Evolutionary conservation across 2,329 filamentous ascomycete genomes (phyloP), one percentile per base, ranked within the genome.

Genomic region (Elsinoe necatrix): DNA sequence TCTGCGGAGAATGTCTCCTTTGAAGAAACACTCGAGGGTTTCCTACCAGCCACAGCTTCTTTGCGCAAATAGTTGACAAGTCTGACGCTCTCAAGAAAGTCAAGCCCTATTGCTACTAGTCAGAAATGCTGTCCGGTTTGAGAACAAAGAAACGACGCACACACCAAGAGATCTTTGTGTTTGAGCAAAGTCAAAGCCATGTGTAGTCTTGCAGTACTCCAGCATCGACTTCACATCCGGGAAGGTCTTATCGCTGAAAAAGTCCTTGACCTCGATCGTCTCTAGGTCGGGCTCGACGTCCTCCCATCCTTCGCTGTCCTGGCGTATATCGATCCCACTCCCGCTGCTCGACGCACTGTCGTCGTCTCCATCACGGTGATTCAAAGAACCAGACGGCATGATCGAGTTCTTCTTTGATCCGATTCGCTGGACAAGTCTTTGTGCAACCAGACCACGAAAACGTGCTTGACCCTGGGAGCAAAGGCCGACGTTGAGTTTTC

Each of bases 1-100:
- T 97, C 92, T 60, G 89, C 82, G n/a, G 83, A 78, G 60, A 96
- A 83, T 23, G 83, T 76, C 1, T 76, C 73, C 34, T 75, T 74
- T 2, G 81, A 77, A 58, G 88, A 83, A 42, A 85, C 72, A 58
- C 80, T 76, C 0, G 82, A 81, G 2, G 68, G 66, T 2, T 67
- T 63, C 41, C 68, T 68, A 7, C 70, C 71, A 29, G 66, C 68
- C 45, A 69, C 61, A 18, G 70, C 70, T 54, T 74, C 68, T 42
- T 67, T 63, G 23, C 77, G 72, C 18, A 79, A 68, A 61, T 73
- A 79, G 63, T 80, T 80, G 60, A 79, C 66, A 11, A 76, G 65
- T 59, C 73, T 75, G 57, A 76, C 69, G 21, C 66, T 69, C n/a
- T 61, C 63, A 57, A 72, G 73, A 61, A 76, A 76, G 57, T 76